Conservation (phyloP, 2,329 filamentous ascomycete species). For the Lachnellula occidentalis region DNA sequence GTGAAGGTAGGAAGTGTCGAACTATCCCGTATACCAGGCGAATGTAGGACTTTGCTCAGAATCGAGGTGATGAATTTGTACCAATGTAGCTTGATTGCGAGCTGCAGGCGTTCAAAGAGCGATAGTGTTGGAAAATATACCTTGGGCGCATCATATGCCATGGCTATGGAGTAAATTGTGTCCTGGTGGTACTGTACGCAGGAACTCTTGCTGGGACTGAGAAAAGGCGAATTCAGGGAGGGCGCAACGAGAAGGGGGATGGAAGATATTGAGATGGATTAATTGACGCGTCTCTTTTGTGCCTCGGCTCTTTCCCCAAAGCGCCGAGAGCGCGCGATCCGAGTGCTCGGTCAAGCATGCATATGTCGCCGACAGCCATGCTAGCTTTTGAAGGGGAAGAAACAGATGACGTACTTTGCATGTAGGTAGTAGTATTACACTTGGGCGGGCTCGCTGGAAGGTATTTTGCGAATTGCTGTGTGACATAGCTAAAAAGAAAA, state of each 20-base stretch:
- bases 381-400: no score
- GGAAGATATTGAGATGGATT: no score
- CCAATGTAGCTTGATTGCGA: slow-evolving; percentile 8
- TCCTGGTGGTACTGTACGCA: background rate
- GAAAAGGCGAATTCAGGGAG: background rate
- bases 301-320: no score
- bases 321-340: no score
- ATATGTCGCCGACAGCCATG: no score
- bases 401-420: no score
- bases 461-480: no score
- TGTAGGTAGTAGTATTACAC: no score
- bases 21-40: slow-evolving; percentile 14
- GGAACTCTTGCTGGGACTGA: background rate
- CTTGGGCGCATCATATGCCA: background rate
- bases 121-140: background rate
- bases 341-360: no score
- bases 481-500: no score
- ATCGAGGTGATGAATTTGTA: slow-evolving; percentile 9
- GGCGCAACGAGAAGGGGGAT: background rate
- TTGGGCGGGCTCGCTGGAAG: no score
- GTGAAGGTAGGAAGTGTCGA: slow-evolving; percentile 18
- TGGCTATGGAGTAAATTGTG: background rate
- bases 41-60: slow-evolving; percentile 5
- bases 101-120: slow-evolving; percentile 6
- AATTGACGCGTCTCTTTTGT: no score